Percentiles rank a stretch among this genome's conserved stretches.
Conservation (phyloP, 2,329 filamentous ascomycete species). For the Pyricularia pennisetigena region DNA sequence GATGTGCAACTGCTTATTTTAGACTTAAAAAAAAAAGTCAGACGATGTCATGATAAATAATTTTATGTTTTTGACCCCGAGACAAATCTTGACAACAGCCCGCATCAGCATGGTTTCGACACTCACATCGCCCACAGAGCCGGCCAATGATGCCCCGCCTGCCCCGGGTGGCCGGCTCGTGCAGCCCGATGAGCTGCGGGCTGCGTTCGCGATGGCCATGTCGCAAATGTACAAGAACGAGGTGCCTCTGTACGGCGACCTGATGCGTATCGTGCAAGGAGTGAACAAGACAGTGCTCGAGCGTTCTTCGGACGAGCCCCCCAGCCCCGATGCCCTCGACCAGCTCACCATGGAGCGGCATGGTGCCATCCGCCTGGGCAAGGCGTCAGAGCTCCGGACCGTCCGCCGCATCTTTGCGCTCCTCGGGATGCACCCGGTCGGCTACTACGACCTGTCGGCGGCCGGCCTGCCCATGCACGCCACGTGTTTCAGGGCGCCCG, state of each 20-base stretch:
- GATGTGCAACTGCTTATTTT: no score
- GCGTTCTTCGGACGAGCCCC: neutral
- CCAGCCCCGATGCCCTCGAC: neutral
- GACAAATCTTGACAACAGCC: neutral
- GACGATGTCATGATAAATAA: no score
- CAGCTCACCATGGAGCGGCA: slow-evolving; percentile 19
- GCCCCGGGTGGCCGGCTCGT: neutral
- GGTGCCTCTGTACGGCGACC: neutral
- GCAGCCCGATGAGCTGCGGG: neutral
- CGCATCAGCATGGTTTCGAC: neutral
- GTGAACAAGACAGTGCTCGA: neutral
- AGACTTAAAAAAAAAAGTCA: no score
- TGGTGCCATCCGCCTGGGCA: slow-evolving; percentile 39
- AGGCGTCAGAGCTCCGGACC: slow-evolving; percentile 28
- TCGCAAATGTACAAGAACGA: slow-evolving; percentile 2
- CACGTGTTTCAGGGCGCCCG: slow-evolving; percentile 36
- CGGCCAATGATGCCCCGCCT: neutral
- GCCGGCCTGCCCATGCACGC: slow-evolving; percentile 40
- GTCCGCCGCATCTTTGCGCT: slow-evolving; percentile 33
- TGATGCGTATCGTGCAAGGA: neutral
- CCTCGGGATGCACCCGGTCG: slow-evolving; percentile 37
- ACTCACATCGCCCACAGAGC: neutral
- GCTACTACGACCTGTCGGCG: slow-evolving; percentile 39
- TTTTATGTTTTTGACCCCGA: neutral
- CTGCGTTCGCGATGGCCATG: slow-evolving; percentile 1